phyloP scores from a whole-genome alignment of 108 stramenopile genomes.

The Cyclotella kingstonii region DNA sequence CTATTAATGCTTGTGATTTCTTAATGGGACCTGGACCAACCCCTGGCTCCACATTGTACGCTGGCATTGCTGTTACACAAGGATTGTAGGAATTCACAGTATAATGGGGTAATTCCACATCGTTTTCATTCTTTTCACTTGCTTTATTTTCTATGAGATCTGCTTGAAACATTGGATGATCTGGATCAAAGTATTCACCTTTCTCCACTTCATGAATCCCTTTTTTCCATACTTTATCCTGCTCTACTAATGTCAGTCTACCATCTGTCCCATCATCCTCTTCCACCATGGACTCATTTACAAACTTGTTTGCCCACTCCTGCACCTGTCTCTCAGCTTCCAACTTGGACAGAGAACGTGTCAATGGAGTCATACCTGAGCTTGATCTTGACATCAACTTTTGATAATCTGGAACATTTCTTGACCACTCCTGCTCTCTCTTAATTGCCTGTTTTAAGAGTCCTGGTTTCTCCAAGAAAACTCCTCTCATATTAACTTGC shows the following conservation, averaged over 20 bases:
- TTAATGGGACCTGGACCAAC: constrained; percentile 34
- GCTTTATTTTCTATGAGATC: constrained; percentile 17
- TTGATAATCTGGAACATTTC: constrained; percentile 78
- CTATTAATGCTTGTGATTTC: constrained; percentile 64
- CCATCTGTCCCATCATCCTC: constrained; percentile 85
- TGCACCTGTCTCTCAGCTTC: constrained; percentile 69
- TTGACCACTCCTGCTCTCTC: constrained; percentile 77
- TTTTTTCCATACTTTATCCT: constrained; percentile 53
- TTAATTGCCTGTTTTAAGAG: constrained; percentile 81
- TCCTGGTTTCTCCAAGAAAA: constrained; percentile 88
- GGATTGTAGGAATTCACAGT: constrained; percentile 30
- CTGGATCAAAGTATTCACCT: constrained; percentile 62
- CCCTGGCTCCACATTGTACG: constrained; percentile 30
- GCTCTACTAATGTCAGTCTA: constrained; percentile 50
- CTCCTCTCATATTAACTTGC: constrained; percentile 79
- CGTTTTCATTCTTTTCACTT: neutral
- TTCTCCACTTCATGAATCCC: constrained; percentile 51
- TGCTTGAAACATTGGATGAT: constrained; percentile 41
- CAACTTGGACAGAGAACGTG: constrained; percentile 71
- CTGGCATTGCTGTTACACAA: constrained; percentile 56
- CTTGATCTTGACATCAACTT: constrained; percentile 51
- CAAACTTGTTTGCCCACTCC: constrained; percentile 75
- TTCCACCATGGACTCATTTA: constrained; percentile 42
- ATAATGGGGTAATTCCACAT: constrained; percentile 17
- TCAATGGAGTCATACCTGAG: constrained; percentile 56